Percentiles rank a stretch among this genome's conserved stretches.
Evolutionary conservation across 2,329 filamentous ascomycete genomes (phyloP).

Genomic region (Cladophialophora bantiana): DNA sequence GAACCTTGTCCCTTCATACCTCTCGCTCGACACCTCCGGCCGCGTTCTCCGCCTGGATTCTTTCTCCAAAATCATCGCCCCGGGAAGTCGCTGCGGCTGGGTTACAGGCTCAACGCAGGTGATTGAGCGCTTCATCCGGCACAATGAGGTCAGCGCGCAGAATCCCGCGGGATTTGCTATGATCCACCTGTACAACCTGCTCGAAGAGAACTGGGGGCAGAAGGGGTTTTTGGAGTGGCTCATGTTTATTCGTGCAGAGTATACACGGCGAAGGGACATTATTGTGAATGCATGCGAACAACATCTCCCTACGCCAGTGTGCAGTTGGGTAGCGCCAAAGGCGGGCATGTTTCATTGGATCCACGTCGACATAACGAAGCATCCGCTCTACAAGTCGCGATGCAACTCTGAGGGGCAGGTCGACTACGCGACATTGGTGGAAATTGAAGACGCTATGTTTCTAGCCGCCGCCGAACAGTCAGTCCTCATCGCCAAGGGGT

Average conservation of each 20-base stretch:
- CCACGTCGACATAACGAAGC: conserved; percentile 54
- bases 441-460: conserved; percentile 87
- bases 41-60: conserved; percentile 90
- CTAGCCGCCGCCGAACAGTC: conserved; percentile 74
- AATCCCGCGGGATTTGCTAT: conserved; percentile 86
- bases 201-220: conserved; percentile 96
- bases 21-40: conserved; percentile 84
- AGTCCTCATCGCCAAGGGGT: conserved; percentile 82
- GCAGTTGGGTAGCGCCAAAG: conserved; percentile 78
- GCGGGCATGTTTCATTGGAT: conserved; percentile 87
- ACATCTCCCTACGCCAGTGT: conserved; percentile 74
- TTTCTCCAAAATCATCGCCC: conserved; percentile 89
- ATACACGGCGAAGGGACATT: conserved; percentile 78
- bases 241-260: conserved; percentile 78
- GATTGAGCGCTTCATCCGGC: conserved; percentile 79
- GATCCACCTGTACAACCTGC: conserved; percentile 81
- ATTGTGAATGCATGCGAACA: conserved; percentile 82
- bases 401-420: conserved; percentile 34
- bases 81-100: conserved; percentile 85
- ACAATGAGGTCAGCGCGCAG: conserved; percentile 84
- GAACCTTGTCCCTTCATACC: conserved; percentile 73
- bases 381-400: conserved; percentile 44
- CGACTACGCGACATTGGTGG: conserved; percentile 48
- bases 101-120: conserved; percentile 86
- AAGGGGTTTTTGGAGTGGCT: conserved; percentile 89